A percentile compares a stretch with the other conserved stretches of the same genome.
phyloP scores from a whole-genome alignment of 345 rosid genomes.

The Populus tremula region DNA sequence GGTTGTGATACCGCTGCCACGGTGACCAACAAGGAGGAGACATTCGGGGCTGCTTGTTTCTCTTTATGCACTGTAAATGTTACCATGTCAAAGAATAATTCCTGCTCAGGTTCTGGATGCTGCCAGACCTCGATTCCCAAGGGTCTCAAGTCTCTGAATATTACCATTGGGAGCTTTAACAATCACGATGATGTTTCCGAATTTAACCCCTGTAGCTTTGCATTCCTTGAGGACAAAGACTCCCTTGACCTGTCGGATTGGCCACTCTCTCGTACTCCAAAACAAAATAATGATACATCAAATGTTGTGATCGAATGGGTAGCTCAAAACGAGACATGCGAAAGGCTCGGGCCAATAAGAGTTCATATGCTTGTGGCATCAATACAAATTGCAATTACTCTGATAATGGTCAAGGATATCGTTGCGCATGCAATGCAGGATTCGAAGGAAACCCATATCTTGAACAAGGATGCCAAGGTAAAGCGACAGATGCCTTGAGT shows the following conservation, averaged over 20 bases:
- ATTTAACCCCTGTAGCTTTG: conserved; percentile 15
- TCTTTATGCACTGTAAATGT: not conserved
- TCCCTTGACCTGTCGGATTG: not conserved
- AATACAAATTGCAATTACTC: conserved; percentile 6
- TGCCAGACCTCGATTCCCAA: not conserved
- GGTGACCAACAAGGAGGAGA: not conserved
- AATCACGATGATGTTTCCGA: conserved; percentile 1
- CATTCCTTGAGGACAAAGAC: conserved; percentile 13
- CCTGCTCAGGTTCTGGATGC: not conserved
- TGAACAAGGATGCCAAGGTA: conserved; percentile 16
- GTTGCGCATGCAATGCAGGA: conserved; percentile 13
- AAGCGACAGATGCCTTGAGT: not conserved
- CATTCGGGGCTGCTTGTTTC: conserved; percentile 12
- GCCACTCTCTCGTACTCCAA: not conserved
- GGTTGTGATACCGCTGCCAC: conserved; percentile 16
- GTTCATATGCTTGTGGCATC: conserved; percentile 2
- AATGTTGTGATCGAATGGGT: conserved; percentile 19
- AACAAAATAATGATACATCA: not conserved
- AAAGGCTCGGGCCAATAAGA: not conserved
- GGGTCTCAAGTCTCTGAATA: not conserved
- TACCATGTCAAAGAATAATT: not conserved
- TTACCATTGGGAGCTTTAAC: not conserved
- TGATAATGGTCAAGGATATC: not conserved
- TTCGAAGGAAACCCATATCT: conserved; percentile 24
- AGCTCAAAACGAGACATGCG: not conserved